Evolutionary conservation across 495 filamentous ascomycete species (phyloP).

Genomic region (Aspergillus bertholletiae): DNA sequence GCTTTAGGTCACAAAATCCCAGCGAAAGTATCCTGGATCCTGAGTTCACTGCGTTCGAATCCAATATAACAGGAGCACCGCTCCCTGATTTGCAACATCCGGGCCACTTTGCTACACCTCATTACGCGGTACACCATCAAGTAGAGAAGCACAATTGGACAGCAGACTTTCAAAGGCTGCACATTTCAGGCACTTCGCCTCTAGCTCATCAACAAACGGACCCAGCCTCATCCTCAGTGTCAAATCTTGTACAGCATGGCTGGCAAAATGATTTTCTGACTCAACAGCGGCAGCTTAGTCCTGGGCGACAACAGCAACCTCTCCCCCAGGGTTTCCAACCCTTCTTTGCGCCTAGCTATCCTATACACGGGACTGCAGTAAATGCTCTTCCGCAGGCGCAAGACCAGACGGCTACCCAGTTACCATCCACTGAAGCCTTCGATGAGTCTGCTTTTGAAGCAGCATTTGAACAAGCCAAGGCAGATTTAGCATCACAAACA

Average conservation of each 20-base stretch:
- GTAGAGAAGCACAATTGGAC: slow-evolving; percentile 37
- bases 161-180: slow-evolving; percentile 48
- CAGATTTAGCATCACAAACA: slow-evolving; percentile 34
- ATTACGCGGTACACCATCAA: slow-evolving; percentile 13
- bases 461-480: slow-evolving; percentile 53
- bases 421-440: slow-evolving; percentile 32
- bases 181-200: slow-evolving; percentile 35
- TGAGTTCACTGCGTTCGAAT: slow-evolving; percentile 72
- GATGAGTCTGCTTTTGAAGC: slow-evolving; percentile 63
- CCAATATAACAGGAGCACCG: slow-evolving; percentile 35
- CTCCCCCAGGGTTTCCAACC: slow-evolving; percentile 30
- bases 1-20: slow-evolving; percentile 58
- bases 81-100: slow-evolving; percentile 30
- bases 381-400: slow-evolving; percentile 25
- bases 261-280: slow-evolving; percentile 57
- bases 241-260: slow-evolving; percentile 25
- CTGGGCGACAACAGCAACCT: slow-evolving; percentile 20
- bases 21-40: slow-evolving; percentile 57
- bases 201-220: slow-evolving; percentile 32
- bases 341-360: slow-evolving; percentile 27
- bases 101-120: slow-evolving; percentile 21
- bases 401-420: slow-evolving; percentile 14
- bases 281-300: slow-evolving; percentile 35
- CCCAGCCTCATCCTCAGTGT: slow-evolving; percentile 25
- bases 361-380: slow-evolving; percentile 22